Evolutionary conservation across 768 basidiomycete genomes (phyloP), one percentile per base, ranked within the genome.

Genomic region (Amanita jacksonii): DNA sequence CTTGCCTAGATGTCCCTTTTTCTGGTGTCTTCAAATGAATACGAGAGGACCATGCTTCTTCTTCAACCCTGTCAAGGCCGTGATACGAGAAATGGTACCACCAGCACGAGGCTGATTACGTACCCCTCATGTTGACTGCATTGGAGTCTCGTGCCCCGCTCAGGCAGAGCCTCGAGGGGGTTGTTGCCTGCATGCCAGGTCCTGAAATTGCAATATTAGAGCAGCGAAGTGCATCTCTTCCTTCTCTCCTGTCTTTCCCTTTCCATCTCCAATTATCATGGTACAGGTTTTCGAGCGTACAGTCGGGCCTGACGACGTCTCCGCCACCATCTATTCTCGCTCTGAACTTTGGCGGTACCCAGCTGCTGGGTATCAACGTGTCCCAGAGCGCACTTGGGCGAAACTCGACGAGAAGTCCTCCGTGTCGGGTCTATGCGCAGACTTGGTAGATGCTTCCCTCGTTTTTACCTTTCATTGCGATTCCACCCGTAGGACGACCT

Each of bases 361-460:
- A 13, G n/a, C 18, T 18, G 8, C 12, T 1, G 44, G 37, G 8
- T 45, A 45, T 19, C 30, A 38, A 31, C 44, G 44, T 13, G 30
- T 45, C 8, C 34, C 44, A 23, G 44, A 45, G 37, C 44, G 44
- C n/a, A 45, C 44, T 37, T 45, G 44, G 44, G 44, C 36, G 3
- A 45, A 27, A 35, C 35, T 45, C 28, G 28, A 27, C 10, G n/a
- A 32, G 20, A 23, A 19, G 27, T 45, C 44, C 20, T 36, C 44
- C 5, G 35, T 38, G 20, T 28, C 44, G 5, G 44, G 44, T 19
- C 28, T 45, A 28, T 45, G 44, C 18, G 30, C 28, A 4, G 44
- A 45, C 44, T 24, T 38, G 36, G 44, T 15, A 5, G 44, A 45
- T 22, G 13, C 35, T 9, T 18, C 12, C 38, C 25, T 45, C 28